phyloP scores from a whole-genome alignment of 163 green algal genomes.

The Smithsoniella earleae region DNA sequence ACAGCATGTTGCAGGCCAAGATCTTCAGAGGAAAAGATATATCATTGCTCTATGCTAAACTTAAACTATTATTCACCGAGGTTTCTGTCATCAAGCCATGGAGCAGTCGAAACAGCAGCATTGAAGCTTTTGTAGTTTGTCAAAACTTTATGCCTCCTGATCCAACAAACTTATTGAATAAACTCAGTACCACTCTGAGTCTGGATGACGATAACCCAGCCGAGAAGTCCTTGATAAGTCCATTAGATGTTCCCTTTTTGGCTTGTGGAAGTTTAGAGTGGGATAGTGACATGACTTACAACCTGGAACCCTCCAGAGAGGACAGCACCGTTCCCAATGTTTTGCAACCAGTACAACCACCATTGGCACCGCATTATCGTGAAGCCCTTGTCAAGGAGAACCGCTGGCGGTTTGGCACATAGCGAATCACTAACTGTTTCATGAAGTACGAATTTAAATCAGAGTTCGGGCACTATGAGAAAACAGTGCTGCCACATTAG shows the following conservation, averaged over 20 bases:
- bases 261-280: conserved; percentile 18
- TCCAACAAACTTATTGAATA: no score
- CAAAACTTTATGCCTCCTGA: conserved; percentile 61
- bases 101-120: conserved; percentile 82
- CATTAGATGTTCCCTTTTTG: background rate
- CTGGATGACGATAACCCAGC: background rate
- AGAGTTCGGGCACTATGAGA: no score
- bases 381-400: conserved; percentile 5
- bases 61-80: conserved; percentile 81
- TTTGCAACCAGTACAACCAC: conserved; percentile 25
- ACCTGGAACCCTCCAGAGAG: background rate
- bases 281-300: conserved; percentile 29
- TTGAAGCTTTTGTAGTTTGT: conserved; percentile 97
- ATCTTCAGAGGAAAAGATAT: conserved; percentile 89
- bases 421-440: no score
- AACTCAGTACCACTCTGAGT: background rate
- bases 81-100: conserved; percentile 89
- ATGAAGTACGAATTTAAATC: no score
- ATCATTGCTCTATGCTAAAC: conserved; percentile 80
- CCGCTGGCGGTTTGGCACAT: conserved; percentile 8
- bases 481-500: no score
- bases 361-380: background rate
- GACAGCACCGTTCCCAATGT: background rate
- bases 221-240: background rate
- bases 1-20: conserved; percentile 59